phyloP scores from a whole-genome alignment of 2,329 filamentous ascomycete genomes.

The Aspergillus viridinutans region DNA sequence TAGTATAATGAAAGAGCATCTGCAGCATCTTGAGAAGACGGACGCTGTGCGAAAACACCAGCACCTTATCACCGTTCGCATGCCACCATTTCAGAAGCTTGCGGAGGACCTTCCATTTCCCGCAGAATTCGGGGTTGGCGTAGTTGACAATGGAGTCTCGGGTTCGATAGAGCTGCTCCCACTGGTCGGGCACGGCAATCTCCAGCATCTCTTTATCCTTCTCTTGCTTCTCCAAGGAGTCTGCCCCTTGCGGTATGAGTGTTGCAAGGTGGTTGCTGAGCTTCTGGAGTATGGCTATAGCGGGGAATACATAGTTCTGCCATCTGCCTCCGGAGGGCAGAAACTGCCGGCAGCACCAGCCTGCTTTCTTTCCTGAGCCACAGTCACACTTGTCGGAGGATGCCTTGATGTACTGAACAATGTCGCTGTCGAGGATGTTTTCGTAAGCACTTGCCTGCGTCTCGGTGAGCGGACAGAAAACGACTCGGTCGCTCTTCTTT shows the following conservation, averaged over 20 bases:
- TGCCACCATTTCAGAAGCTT: conserved; percentile 89
- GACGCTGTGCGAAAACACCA: conserved; percentile 92
- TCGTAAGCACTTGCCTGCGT: conserved; percentile 79
- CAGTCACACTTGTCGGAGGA: conserved; percentile 68
- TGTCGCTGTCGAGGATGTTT: conserved; percentile 69
- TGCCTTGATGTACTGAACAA: conserved; percentile 64
- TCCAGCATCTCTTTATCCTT: conserved; percentile 71
- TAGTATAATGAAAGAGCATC: conserved; percentile 79
- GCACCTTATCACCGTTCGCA: conserved; percentile 82
- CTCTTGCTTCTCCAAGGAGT: conserved; percentile 67
- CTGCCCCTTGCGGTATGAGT: conserved; percentile 65
- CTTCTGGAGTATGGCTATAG: conserved; percentile 77
- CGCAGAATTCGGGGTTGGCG: conserved; percentile 85
- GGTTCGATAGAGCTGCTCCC: conserved; percentile 68
- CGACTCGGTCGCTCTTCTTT: conserved; percentile 88
- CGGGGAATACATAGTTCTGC: conserved; percentile 78
- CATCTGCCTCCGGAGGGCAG: conserved; percentile 63
- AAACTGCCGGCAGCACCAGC: conserved; percentile 71
- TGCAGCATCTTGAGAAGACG: conserved; percentile 78
- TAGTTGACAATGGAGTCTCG: conserved; percentile 76
- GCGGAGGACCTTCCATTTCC: conserved; percentile 91
- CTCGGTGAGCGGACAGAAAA: conserved; percentile 87
- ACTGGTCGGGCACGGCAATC: conserved; percentile 68
- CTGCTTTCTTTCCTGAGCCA: conserved; percentile 63
- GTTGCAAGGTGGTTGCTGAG: conserved; percentile 90